Conservation (phyloP, 106 monocot species). For the Acanthochlamys bracteata region DNA sequence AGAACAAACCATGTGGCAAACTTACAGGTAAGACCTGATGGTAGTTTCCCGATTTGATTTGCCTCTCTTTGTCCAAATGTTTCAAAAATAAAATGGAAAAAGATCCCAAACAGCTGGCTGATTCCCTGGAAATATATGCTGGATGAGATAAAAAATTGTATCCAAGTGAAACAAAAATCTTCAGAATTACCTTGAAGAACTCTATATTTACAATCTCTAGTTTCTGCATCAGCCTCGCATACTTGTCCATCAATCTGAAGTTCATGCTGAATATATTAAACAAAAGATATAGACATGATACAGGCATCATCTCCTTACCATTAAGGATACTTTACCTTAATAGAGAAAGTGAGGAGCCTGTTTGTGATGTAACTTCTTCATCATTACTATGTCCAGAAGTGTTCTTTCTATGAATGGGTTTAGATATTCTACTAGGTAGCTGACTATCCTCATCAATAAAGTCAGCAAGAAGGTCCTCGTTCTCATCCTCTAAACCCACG, state of each 20-base stretch:
- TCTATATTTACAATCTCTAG: slow-evolving; percentile 86
- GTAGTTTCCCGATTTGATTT: slow-evolving; percentile 42
- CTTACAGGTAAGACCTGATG: slow-evolving; percentile 42
- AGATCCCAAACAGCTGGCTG: slow-evolving; percentile 84
- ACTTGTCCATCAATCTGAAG: slow-evolving; percentile 97
- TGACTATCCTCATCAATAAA: slow-evolving; percentile 99
- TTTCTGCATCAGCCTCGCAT: slow-evolving; percentile 99
- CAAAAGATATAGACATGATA: not conserved
- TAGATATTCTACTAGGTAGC: slow-evolving; percentile 81
- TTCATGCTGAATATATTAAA: slow-evolving; percentile 2
- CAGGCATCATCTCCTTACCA: not conserved
- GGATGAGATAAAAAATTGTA: slow-evolving; percentile 16
- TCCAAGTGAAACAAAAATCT: not conserved
- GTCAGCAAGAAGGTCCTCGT: slow-evolving; percentile 93
- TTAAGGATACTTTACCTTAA: slow-evolving; percentile 45
- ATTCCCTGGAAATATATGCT: slow-evolving; percentile 57
- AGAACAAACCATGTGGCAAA: no score
- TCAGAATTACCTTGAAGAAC: slow-evolving; percentile 67
- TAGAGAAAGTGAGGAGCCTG: slow-evolving; percentile 85
- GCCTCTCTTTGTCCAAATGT: slow-evolving; percentile 64
- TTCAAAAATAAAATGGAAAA: slow-evolving; percentile 82
- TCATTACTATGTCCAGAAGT: slow-evolving; percentile 42
- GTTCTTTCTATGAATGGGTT: slow-evolving; percentile 23
- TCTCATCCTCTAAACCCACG: slow-evolving; percentile 74
- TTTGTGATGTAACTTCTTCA: slow-evolving; percentile 79